Conservation (phyloP, 2,329 filamentous ascomycete genomes). For the Claviceps digitariae region DNA sequence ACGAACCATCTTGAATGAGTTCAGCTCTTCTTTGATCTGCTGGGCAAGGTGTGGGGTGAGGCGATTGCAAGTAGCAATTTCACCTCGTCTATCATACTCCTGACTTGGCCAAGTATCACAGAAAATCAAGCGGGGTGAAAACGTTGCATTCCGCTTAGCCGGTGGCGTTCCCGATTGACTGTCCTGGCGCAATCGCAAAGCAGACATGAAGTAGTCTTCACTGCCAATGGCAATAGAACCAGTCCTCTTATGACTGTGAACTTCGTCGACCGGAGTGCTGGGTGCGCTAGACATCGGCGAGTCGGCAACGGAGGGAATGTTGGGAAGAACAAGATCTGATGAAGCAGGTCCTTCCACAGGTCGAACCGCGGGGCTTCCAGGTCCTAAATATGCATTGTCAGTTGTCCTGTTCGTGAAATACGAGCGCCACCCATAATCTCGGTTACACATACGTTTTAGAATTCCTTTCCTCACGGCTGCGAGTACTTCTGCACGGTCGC, state of each 20-base stretch:
- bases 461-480: slow-evolving; percentile 93
- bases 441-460: slow-evolving; percentile 56
- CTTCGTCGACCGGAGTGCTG: slow-evolving; percentile 74
- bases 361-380: slow-evolving; percentile 52
- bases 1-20: slow-evolving; percentile 85
- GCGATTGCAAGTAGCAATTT: slow-evolving; percentile 95
- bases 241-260: slow-evolving; percentile 49
- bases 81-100: slow-evolving; percentile 91
- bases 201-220: slow-evolving; percentile 82
- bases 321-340: slow-evolving; percentile 40
- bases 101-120: slow-evolving; percentile 92
- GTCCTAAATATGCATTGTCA: slow-evolving; percentile 28
- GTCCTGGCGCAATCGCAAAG: slow-evolving; percentile 58
- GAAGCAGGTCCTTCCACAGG: slow-evolving; percentile 40
- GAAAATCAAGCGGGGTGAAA: slow-evolving; percentile 88
- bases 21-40: slow-evolving; percentile 98
- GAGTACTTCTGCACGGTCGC: slow-evolving; percentile 79
- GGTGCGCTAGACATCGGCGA: slow-evolving; percentile 77
- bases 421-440: neutral
- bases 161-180: slow-evolving; percentile 71
- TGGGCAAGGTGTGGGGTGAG: slow-evolving; percentile 93
- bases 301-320: slow-evolving; percentile 52
- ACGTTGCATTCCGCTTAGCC: slow-evolving; percentile 55
- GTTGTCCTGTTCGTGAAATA: neutral
- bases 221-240: slow-evolving; percentile 62